These are phyloP conservation scores for Aspergillus sp. DNA, from an alignment of 2,329 filamentous ascomycete species.

Conservation along the genomic window DNA sequence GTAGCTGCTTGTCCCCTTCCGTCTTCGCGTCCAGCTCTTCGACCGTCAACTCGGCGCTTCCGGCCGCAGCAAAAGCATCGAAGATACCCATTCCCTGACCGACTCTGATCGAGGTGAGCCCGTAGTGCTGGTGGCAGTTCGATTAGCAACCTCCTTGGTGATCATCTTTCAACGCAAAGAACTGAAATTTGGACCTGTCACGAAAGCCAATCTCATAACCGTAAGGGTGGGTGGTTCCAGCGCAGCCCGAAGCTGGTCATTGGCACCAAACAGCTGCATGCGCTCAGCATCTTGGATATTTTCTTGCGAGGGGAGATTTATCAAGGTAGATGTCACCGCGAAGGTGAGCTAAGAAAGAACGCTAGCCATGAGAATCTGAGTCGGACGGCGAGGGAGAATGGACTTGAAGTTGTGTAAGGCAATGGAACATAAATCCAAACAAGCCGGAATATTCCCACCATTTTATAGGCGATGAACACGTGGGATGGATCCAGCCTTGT, in stretches of 20 bases:
- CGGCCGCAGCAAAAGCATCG: constrained; percentile 14
- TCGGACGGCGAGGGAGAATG: no score
- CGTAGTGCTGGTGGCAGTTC: constrained; percentile 6
- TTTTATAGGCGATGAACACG: no score
- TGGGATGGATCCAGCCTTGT: no score
- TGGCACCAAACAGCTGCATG: constrained; percentile 9
- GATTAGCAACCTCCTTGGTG: not conserved
- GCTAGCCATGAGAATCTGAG: no score
- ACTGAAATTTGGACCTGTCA: not conserved
- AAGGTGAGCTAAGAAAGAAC: not conserved
- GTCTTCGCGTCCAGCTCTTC: constrained; percentile 15
- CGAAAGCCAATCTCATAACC: constrained; percentile 7
- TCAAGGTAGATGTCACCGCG: constrained; percentile 6
- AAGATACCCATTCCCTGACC: constrained; percentile 23
- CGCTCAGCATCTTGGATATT: constrained; percentile 16
- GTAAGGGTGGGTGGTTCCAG: constrained; percentile 11
- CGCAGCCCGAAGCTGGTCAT: constrained; percentile 11
- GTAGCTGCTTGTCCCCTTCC: constrained; percentile 14
- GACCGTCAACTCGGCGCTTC: constrained; percentile 6
- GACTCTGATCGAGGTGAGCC: constrained; percentile 10
- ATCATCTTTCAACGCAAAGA: no score
- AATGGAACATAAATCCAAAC: no score
- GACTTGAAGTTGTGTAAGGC: no score
- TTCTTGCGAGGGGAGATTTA: constrained; percentile 10
- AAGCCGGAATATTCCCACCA: no score